These are phyloP conservation scores for Phaffomyces opuntiae DNA, from an alignment of 805 yeast genomes.

Conservation along the genomic window DNA sequence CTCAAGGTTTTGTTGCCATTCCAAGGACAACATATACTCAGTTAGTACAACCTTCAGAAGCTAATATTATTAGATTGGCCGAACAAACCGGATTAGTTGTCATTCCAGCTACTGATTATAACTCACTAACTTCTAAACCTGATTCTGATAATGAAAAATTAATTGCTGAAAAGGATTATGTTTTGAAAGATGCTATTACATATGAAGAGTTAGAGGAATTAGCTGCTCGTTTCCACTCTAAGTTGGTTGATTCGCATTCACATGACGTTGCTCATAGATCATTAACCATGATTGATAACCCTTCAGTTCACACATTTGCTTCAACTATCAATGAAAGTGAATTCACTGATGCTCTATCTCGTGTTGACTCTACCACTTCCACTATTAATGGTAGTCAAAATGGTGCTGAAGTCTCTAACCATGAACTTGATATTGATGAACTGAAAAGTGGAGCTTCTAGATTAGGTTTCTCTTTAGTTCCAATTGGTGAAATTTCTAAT, in stretches of 20 bases:
- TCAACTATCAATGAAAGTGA: constrained; percentile 23
- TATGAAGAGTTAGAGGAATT: constrained; percentile 26
- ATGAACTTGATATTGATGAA: constrained; percentile 12
- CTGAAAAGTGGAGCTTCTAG: constrained; percentile 13
- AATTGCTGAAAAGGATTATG: constrained; percentile 1
- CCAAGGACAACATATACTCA: neutral
- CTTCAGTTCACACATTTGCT: constrained; percentile 20
- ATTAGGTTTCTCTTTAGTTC: constrained; percentile 14
- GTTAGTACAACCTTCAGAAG: neutral
- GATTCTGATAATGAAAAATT: constrained; percentile 5
- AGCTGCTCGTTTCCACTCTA: constrained; percentile 30
- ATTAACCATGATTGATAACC: constrained; percentile 11
- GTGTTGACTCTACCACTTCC: constrained; percentile 20
- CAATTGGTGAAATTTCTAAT: constrained; percentile 3
- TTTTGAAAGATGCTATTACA: constrained; percentile 16
- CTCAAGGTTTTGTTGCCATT: neutral
- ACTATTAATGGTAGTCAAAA: constrained; percentile 13
- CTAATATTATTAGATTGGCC: constrained; percentile 8
- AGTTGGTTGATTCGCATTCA: constrained; percentile 24
- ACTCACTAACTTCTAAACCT: constrained; percentile 23
- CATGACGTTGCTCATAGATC: neutral
- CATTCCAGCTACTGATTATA: constrained; percentile 12
- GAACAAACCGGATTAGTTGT: constrained; percentile 12
- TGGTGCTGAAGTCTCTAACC: neutral
- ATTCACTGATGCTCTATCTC: constrained; percentile 25